phyloP scores from a whole-genome alignment of 2,329 filamentous ascomycete genomes.

The Penicillium concentricum region DNA sequence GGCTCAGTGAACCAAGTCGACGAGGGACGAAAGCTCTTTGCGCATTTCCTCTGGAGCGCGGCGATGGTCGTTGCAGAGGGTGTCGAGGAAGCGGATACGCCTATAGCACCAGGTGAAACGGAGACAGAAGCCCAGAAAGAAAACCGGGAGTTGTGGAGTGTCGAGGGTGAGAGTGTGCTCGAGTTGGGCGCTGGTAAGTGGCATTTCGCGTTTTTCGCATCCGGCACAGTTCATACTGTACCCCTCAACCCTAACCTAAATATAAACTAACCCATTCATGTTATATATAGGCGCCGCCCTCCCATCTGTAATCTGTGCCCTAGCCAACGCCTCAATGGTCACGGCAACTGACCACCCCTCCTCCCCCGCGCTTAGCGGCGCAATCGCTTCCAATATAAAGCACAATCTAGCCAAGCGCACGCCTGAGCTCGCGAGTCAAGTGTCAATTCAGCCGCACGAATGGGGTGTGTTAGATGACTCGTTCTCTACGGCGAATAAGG shows the following conservation, averaged over 20 bases:
- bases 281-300: constrained; percentile 38
- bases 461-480: constrained; percentile 50
- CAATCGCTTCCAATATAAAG: constrained; percentile 49
- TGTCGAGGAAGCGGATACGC: constrained; percentile 36
- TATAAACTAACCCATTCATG: background rate
- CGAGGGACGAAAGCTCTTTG: constrained; percentile 53
- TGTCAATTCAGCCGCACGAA: constrained; percentile 51
- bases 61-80: constrained; percentile 45
- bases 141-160: constrained; percentile 37
- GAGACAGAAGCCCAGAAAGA: constrained; percentile 16
- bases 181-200: constrained; percentile 62
- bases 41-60: constrained; percentile 61
- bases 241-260: background rate
- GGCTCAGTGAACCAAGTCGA: constrained; percentile 34
- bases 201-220: background rate
- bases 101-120: background rate
- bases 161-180: constrained; percentile 53
- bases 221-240: background rate
- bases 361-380: constrained; percentile 40
- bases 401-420: constrained; percentile 42
- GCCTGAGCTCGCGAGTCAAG: background rate
- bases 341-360: constrained; percentile 53
- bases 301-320: constrained; percentile 40
- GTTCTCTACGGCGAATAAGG: constrained; percentile 41
- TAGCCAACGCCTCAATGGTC: constrained; percentile 40